Percentiles rank a stretch among this genome's conserved stretches.
Evolutionary conservation across 192 early-diverging fungal species (phyloP).

Genomic region (Rhizoclosmatium globosum): DNA sequence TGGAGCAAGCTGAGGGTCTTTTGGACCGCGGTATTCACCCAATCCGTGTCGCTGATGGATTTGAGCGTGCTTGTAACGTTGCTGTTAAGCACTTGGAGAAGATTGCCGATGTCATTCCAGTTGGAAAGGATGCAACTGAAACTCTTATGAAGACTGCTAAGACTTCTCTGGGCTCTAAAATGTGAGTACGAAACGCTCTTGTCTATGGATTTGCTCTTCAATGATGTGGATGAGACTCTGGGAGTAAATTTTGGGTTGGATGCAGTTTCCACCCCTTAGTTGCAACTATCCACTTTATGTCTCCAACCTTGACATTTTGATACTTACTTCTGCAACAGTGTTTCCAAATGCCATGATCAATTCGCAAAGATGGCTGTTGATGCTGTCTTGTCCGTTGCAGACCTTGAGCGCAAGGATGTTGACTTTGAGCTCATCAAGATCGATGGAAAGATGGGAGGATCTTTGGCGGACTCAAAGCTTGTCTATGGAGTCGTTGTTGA

Average conservation of each 20-base stretch:
- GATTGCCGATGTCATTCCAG: constrained; percentile 91
- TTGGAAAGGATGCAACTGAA: constrained; percentile 80
- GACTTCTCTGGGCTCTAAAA: constrained; percentile 98
- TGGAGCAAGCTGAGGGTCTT: constrained; percentile 96
- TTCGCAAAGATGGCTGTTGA: constrained; percentile 99
- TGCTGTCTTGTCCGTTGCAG: constrained; percentile 96
- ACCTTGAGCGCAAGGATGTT: constrained; percentile 98
- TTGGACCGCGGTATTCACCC: constrained; percentile 98
- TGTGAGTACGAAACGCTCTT: constrained; percentile 63
- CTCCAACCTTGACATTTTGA: background rate
- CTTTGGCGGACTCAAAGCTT: constrained; percentile 89
- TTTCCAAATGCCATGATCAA: constrained; percentile 97
- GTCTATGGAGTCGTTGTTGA: constrained; percentile 99
- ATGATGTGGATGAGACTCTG: background rate
- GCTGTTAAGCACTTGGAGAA: constrained; percentile 92
- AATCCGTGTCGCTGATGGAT: constrained; percentile 98
- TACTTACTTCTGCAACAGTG: constrained; percentile 58
- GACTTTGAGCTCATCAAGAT: constrained; percentile 99
- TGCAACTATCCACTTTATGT: constrained; percentile 13
- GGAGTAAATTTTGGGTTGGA: background rate
- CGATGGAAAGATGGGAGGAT: constrained; percentile 98
- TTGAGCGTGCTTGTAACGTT: constrained; percentile 94
- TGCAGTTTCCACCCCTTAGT: constrained; percentile 15
- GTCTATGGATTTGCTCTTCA: background rate
- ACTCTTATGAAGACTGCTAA: constrained; percentile 95